Evolutionary conservation across 768 basidiomycete species (phyloP).

Genomic region (Cantharellus cinnabarinus): DNA sequence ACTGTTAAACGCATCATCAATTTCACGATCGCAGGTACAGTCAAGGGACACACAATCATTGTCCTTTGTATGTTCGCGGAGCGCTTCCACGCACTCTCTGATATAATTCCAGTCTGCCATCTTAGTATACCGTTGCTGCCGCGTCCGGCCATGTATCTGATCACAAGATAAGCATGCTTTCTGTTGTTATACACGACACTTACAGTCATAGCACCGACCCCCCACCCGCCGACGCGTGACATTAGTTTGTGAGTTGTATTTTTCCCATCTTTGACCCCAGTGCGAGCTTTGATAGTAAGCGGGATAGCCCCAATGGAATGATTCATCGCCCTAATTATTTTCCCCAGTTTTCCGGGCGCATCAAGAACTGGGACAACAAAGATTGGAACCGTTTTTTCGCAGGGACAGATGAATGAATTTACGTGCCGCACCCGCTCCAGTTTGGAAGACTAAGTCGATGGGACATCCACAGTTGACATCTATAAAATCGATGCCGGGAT

Average conservation of each 20-base stretch:
- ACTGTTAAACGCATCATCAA: slow-evolving; percentile 25
- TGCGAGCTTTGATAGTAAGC: slow-evolving; percentile 77
- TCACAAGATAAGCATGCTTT: slow-evolving; percentile 20
- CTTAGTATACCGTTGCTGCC: slow-evolving; percentile 85
- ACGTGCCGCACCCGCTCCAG: slow-evolving; percentile 80
- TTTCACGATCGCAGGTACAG: not conserved
- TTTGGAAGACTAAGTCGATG: slow-evolving; percentile 86
- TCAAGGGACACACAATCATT: not conserved
- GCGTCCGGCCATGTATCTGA: slow-evolving; percentile 86
- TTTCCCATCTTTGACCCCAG: slow-evolving; percentile 74
- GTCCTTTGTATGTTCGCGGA: slow-evolving; percentile 26
- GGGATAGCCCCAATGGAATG: slow-evolving; percentile 78
- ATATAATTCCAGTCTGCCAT: slow-evolving; percentile 93
- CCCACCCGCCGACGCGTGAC: slow-evolving; percentile 48
- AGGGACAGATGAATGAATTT: slow-evolving; percentile 17
- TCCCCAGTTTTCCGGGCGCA: slow-evolving; percentile 58
- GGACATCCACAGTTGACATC: slow-evolving; percentile 96
- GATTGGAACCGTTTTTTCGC: not conserved
- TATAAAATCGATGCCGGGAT: slow-evolving; percentile 53
- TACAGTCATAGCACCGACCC: slow-evolving; percentile 33
- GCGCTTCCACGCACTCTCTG: slow-evolving; percentile 62
- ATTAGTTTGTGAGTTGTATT: slow-evolving; percentile 83
- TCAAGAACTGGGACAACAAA: slow-evolving; percentile 45
- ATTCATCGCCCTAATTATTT: slow-evolving; percentile 81
- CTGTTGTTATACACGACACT: slow-evolving; percentile 12